Percentiles rank a stretch among this genome's conserved stretches.
Evolutionary conservation across 305 asterid species (phyloP).

Genomic region (Coffea humblotiana): DNA sequence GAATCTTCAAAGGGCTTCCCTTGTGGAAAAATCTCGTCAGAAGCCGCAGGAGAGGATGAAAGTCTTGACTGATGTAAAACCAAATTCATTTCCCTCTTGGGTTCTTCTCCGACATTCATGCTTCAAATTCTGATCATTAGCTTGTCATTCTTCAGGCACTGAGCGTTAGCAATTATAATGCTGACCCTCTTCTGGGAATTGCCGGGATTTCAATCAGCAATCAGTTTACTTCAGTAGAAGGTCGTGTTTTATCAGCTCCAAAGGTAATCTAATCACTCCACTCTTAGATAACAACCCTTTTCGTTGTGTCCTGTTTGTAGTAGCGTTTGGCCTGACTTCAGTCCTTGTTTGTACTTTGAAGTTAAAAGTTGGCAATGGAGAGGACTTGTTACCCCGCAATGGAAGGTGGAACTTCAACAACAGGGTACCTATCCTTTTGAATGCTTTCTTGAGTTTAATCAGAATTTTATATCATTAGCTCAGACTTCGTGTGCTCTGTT

Average conservation of each 20-base stretch:
- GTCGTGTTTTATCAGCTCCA: conserved; percentile 65
- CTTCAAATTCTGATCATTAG: conserved; percentile 12
- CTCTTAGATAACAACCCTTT: neutral
- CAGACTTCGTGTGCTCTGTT: conserved; percentile 17
- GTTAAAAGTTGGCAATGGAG: conserved; percentile 62
- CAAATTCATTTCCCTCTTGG: neutral
- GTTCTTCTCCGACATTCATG: neutral
- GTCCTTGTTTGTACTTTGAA: conserved; percentile 17
- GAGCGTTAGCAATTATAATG: conserved; percentile 48
- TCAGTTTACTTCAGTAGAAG: conserved; percentile 52
- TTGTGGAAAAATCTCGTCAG: conserved; percentile 75
- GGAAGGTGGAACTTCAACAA: conserved; percentile 77
- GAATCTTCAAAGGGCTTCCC: conserved; percentile 61
- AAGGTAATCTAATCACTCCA: conserved; percentile 31
- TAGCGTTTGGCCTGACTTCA: neutral
- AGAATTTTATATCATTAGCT: neutral
- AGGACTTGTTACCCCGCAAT: conserved; percentile 44
- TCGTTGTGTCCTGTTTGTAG: neutral
- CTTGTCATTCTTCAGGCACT: conserved; percentile 47
- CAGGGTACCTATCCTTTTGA: conserved; percentile 40
- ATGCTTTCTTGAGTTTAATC: neutral
- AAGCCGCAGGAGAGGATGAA: conserved; percentile 69
- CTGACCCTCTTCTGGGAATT: conserved; percentile 51
- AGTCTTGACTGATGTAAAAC: conserved; percentile 41
- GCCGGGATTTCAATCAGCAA: conserved; percentile 49